Base-by-base conservation (phyloP, 2,329 filamentous ascomycete genomes). In the Aspergillus sergii region DNA sequence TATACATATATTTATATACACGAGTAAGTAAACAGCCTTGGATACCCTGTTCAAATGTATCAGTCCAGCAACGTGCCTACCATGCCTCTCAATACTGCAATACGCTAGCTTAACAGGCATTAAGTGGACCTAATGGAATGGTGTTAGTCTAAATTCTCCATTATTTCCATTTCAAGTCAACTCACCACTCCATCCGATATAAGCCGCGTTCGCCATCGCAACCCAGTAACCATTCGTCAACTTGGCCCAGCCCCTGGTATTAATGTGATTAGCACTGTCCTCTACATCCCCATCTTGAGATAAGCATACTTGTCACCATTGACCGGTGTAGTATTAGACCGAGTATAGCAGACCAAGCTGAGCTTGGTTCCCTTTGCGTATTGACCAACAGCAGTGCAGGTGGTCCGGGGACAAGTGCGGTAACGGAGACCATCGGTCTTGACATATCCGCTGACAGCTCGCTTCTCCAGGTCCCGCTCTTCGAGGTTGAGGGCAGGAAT, bases 211-310 rank as follows among this genome's bases (percentile, higher is more conserved):
- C 4, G 21, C 45, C 45, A 48, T 7, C 7, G 45, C 45, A 26
- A 48, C 45, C 45, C 45, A 48, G 23, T 48, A 48, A 19, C 45
- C 45, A 48, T 48, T 48, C 7, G 45, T 28, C 11, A 48, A 48
- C 23, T 48, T 48, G 12, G 11, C 45, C 45, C 45, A 48, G 7
- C 45, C 45, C 23, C 45, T 48, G 9, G 1, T 28, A 16, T 23
- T 7, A 26, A 16, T 14, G 3, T 16, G 0, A 48, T 48, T 48
- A 48, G 45, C 23, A 9, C 3, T 14, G 5, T 1, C 14, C 45
- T 0, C 23, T 16, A 0, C 14, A 0, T 48, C 23, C 9, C 6
- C 3, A 7, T 28, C 1, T 23, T 14, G 3, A 28, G 5, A 16
- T 28, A 28, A 14, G 28, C 45, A 7, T 48, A 48, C 45, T 48